phyloP scores from a whole-genome alignment of 2,329 filamentous ascomycete genomes.

The Westerdykella aurantiaca region DNA sequence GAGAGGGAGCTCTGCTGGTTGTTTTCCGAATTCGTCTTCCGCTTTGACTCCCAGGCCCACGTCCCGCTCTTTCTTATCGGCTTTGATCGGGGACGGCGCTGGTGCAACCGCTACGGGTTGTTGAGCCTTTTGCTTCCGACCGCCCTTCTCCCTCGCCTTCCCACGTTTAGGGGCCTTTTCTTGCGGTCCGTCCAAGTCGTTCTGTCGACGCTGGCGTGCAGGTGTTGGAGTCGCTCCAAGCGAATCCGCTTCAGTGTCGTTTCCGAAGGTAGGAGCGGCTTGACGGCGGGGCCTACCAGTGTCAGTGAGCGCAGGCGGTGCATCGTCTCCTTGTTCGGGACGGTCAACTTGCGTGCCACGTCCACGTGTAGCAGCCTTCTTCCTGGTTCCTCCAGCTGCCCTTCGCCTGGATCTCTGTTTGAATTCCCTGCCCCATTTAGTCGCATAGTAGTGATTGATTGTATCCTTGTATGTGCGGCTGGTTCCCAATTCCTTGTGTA shows the following conservation, averaged over 20 bases:
- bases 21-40: constrained; percentile 29
- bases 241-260: constrained; percentile 59
- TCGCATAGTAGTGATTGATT: constrained; percentile 82
- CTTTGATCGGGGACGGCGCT: constrained; percentile 30
- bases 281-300: constrained; percentile 47
- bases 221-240: constrained; percentile 24
- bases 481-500: constrained; percentile 44
- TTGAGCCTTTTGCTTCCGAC: constrained; percentile 37
- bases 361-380: constrained; percentile 37
- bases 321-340: constrained; percentile 37
- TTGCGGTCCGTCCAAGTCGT: constrained; percentile 27
- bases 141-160: constrained; percentile 36
- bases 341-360: constrained; percentile 51
- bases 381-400: constrained; percentile 13
- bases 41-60: constrained; percentile 23
- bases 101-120: constrained; percentile 38
- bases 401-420: constrained; percentile 51
- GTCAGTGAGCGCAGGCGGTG: constrained; percentile 40
- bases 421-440: constrained; percentile 67
- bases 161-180: constrained; percentile 40
- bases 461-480: constrained; percentile 69
- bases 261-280: constrained; percentile 66
- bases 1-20: constrained; percentile 22
- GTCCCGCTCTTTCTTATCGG: constrained; percentile 29
- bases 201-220: constrained; percentile 32